Conservation (phyloP, 345 rosid genomes). For the Eucalyptus curtisii region DNA sequence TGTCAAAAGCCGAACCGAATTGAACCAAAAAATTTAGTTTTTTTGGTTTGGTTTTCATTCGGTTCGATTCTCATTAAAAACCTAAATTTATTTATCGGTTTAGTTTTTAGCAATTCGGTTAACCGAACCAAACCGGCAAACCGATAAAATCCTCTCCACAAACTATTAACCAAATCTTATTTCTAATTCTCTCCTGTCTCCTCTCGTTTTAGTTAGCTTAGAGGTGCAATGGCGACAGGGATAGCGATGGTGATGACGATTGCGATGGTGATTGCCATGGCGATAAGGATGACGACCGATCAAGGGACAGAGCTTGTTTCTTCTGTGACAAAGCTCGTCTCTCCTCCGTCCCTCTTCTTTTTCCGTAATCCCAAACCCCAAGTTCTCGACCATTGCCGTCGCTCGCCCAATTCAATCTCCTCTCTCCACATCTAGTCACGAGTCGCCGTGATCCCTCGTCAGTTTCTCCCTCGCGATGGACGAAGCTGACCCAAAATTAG, state of each 20-base stretch:
- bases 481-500: background rate
- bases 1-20: no score
- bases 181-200: no score
- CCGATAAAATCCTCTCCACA: no score
- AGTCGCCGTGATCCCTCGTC: background rate
- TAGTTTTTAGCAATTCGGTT: no score
- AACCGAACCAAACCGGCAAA: no score
- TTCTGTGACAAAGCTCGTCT: background rate
- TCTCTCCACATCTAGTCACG: background rate
- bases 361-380: background rate
- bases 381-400: background rate
- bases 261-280: no score
- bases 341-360: constrained; percentile 13
- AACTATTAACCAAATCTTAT: no score
- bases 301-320: background rate
- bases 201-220: fast-evolving
- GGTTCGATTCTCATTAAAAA: no score
- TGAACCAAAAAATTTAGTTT: fast-evolving
- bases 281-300: fast-evolving
- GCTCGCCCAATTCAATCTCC: background rate
- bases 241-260: no score
- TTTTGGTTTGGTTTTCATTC: no score
- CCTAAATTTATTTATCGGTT: no score
- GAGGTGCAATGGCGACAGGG: no score
- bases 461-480: background rate